These are phyloP conservation scores for Stagonosporopsis chrysanthemi DNA, from an alignment of 2,329 filamentous ascomycete genomes.

Conservation along the genomic window DNA sequence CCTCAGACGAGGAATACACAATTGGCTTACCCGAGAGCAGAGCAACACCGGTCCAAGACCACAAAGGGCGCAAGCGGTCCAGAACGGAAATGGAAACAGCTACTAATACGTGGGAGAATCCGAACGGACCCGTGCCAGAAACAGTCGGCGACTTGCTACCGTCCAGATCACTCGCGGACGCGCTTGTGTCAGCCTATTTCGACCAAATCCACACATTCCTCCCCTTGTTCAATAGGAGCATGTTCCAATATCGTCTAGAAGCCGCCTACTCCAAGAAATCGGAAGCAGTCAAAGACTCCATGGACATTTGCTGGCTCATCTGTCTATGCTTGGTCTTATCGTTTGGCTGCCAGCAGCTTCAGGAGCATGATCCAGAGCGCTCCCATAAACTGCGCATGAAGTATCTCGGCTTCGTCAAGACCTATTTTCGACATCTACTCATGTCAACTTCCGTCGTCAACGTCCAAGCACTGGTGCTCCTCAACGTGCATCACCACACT, in stretches of 20 bases:
- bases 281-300: slow-evolving; percentile 34
- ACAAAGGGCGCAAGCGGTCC: slow-evolving; percentile 28
- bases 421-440: slow-evolving; percentile 48
- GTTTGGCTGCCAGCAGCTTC: slow-evolving; percentile 52
- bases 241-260: slow-evolving; percentile 52
- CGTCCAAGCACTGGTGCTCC: slow-evolving; percentile 53
- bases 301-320: slow-evolving; percentile 53
- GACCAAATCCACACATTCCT: slow-evolving; percentile 49
- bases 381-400: slow-evolving; percentile 30
- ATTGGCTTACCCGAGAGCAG: slow-evolving; percentile 5
- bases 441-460: slow-evolving; percentile 52
- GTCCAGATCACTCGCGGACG: slow-evolving; percentile 47
- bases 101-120: slow-evolving; percentile 20
- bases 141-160: slow-evolving; percentile 44
- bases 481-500: slow-evolving; percentile 53
- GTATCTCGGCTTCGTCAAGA: slow-evolving; percentile 42
- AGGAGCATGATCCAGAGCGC: slow-evolving; percentile 39
- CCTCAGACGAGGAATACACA: slow-evolving; percentile 32
- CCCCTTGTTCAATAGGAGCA: slow-evolving; percentile 51
- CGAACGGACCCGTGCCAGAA: slow-evolving; percentile 6
- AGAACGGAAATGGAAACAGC: slow-evolving; percentile 26
- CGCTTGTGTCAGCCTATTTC: slow-evolving; percentile 52
- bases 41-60: slow-evolving; percentile 10
- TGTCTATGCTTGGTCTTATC: slow-evolving; percentile 53
- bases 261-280: slow-evolving; percentile 46